These are phyloP conservation scores for Achaetomium macrosporum DNA, from an alignment of 2,329 filamentous ascomycete species.

Conservation along the genomic window DNA sequence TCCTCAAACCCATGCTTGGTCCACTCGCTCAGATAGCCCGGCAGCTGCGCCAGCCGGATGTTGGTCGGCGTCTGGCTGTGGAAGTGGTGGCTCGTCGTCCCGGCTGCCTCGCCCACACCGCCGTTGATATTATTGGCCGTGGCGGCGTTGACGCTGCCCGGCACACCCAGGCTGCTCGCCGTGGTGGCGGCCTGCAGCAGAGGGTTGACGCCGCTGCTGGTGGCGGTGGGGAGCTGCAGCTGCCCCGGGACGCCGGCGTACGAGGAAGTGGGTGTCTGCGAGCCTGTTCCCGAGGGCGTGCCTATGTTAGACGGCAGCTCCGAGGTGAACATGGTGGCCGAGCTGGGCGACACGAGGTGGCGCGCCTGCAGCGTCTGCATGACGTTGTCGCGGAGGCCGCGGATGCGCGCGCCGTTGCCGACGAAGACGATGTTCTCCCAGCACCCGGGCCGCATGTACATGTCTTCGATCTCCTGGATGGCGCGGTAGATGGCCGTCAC, in stretches of 20 bases:
- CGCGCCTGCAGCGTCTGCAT: constrained; percentile 71
- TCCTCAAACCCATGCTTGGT: constrained; percentile 76
- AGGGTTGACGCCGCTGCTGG: constrained; percentile 63
- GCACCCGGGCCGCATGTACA: constrained; percentile 74
- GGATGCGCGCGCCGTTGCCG: constrained; percentile 70
- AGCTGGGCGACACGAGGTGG: constrained; percentile 85
- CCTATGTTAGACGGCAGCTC: constrained; percentile 92
- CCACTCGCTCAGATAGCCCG: constrained; percentile 88
- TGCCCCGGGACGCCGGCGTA: constrained; percentile 50
- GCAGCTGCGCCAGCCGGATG: constrained; percentile 71
- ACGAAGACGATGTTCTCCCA: constrained; percentile 93
- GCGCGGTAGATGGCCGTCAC: constrained; percentile 78
- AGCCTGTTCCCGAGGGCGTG: constrained; percentile 82
- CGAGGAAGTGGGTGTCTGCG: constrained; percentile 75
- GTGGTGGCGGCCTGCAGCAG: constrained; percentile 88
- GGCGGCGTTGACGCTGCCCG: constrained; percentile 38
- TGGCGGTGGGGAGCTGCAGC: constrained; percentile 34
- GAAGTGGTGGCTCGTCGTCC: constrained; percentile 43
- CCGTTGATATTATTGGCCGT: constrained; percentile 31
- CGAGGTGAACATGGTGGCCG: constrained; percentile 93
- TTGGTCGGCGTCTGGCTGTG: constrained; percentile 71
- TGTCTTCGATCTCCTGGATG: constrained; percentile 75
- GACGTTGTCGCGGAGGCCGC: constrained; percentile 85
- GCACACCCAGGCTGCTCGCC: constrained; percentile 48
- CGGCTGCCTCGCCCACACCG: constrained; percentile 38